Evolutionary conservation across 495 filamentous ascomycete genomes (phyloP), one percentile per base, ranked within the genome.

Genomic region (Penicillium maclennaniae): DNA sequence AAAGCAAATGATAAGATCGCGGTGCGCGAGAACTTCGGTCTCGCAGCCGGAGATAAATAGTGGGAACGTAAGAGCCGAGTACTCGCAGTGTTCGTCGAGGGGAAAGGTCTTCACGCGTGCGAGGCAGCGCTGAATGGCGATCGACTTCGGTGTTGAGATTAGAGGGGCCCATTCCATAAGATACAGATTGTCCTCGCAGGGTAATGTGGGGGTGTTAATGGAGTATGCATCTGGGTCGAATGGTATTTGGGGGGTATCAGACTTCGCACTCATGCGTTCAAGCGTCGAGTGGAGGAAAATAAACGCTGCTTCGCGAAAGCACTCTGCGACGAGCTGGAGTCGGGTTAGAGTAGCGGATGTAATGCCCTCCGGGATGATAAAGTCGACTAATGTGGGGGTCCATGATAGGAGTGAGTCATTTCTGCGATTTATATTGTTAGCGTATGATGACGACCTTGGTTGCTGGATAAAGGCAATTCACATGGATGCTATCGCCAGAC

Each of bases 21-120:
- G 55, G 31, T 74, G 65, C 3, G 38, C 57, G 1, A 51, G 7
- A 6, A 43, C 47, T 10, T 68, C 57, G 34, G 58, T 71, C 25
- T 75, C 73, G 25, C 69, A 70, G 5, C 73, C 73, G 0, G 65
- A 61, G 4, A 77, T 75, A 43, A 75, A 74, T 0, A 77, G 55
- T 17, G 73, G 73, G 46, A 75, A 77, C 4, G 72, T 74, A 4
- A 77, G 66, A 3, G 72, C 73, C 0, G 73, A 77, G 43, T 67
- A 75, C 42, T 77, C 73, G 58, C 67, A 70, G 38, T 72, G 64
- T n/a, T 60, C 60, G 44, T 72, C 68, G 3, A 75, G 61, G 1
- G 68, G 63, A 7, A 64, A 62, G 0, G 59, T 52, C 37, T 58
- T 49, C 1, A 77, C 54, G 10, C 69, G 59, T 8, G 49, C 20